These are phyloP conservation scores for Pseudogymnoascus sp. DNA, from an alignment of 2,329 filamentous ascomycete genomes.

Conservation along the genomic window DNA sequence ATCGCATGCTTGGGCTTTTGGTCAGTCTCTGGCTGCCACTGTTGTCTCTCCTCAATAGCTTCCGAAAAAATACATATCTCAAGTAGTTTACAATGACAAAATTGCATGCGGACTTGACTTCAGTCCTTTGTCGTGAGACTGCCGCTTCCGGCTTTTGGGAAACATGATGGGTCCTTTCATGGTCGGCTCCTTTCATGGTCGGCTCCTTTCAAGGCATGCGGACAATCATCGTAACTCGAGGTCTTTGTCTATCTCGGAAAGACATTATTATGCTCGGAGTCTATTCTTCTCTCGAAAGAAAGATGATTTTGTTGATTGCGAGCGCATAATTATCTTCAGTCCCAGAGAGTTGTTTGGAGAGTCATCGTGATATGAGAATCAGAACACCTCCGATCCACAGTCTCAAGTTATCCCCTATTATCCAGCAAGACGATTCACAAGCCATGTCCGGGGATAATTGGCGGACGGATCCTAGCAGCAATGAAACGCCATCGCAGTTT, in stretches of 20 bases:
- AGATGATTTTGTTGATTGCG: background rate
- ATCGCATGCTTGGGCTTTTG: background rate
- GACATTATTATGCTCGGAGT: background rate
- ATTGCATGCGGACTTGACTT: background rate
- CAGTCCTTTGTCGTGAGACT: background rate
- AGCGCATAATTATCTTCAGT: background rate
- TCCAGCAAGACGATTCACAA: background rate
- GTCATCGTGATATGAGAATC: background rate
- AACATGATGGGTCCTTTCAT: background rate
- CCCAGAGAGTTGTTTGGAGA: background rate
- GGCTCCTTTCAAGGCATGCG: background rate
- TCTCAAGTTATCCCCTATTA: background rate
- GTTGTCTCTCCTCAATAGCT: background rate
- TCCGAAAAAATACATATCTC: background rate
- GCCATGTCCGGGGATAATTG: background rate
- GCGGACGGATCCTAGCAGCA: background rate
- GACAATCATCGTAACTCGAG: background rate
- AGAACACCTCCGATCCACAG: background rate
- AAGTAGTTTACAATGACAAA: background rate
- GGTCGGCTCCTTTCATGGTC: background rate
- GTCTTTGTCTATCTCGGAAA: background rate
- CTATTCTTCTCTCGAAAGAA: background rate
- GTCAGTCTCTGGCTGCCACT: background rate
- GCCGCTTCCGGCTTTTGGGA: background rate
- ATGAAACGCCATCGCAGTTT: background rate